Conservation (phyloP, 2,329 filamentous ascomycete genomes). For the Clonostachys byssicola region DNA sequence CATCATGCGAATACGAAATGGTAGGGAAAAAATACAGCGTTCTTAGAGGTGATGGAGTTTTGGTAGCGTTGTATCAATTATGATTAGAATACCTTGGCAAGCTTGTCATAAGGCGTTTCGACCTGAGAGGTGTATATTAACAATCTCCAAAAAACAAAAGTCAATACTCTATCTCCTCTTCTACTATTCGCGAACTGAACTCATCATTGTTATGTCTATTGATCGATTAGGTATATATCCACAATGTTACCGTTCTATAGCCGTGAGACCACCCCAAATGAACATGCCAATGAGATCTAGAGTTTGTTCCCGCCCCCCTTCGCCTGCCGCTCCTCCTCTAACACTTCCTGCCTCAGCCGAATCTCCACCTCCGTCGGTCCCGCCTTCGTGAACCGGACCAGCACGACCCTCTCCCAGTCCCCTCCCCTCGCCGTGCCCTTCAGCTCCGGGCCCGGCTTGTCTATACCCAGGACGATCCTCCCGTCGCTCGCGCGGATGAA, state of each 20-base stretch:
- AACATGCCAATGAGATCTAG: conserved; percentile 9
- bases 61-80: too few species aligned
- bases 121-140: too few species aligned
- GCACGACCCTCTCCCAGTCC: conserved; percentile 54
- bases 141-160: conserved; percentile 24
- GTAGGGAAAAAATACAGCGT: too few species aligned
- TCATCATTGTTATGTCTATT: neutral
- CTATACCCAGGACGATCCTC: conserved; percentile 49
- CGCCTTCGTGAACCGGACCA: conserved; percentile 47
- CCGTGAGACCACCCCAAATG: too few species aligned
- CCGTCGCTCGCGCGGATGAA: conserved; percentile 38
- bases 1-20: neutral
- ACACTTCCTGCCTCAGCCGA: conserved; percentile 39
- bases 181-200: conserved; percentile 5
- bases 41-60: too few species aligned
- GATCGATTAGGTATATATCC: too few species aligned
- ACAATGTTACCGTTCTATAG: too few species aligned
- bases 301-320: conserved; percentile 13
- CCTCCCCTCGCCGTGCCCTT: conserved; percentile 41
- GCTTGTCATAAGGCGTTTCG: too few species aligned
- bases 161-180: conserved; percentile 14
- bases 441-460: conserved; percentile 53
- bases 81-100: too few species aligned
- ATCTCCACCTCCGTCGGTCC: conserved; percentile 52
- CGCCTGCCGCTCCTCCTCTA: conserved; percentile 36